A percentile compares a stretch with the other conserved stretches of the same genome.
Conservation (phyloP, 2,329 filamentous ascomycete genomes). For the Daldinia sp. region DNA sequence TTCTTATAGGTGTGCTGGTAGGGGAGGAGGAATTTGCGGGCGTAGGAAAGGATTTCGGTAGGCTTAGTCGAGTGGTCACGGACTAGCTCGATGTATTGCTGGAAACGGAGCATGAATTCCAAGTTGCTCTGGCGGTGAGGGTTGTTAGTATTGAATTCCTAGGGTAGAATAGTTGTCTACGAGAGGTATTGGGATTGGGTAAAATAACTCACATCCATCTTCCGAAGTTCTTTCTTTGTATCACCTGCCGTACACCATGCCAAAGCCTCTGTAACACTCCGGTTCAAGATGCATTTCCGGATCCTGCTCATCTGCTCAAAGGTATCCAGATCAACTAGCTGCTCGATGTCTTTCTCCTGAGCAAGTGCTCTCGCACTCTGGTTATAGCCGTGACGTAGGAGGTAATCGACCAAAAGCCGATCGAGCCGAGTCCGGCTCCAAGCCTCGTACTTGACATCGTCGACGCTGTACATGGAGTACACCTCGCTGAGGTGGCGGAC, state of each 20-base stretch:
- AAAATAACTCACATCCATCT: constrained; percentile 71
- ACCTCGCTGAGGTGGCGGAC: constrained; percentile 83
- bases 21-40: constrained; percentile 79
- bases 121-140: constrained; percentile 60
- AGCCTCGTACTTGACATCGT: constrained; percentile 91
- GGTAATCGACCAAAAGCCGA: constrained; percentile 88
- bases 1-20: constrained; percentile 73
- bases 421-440: constrained; percentile 87
- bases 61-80: constrained; percentile 71
- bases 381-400: constrained; percentile 83
- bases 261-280: constrained; percentile 79
- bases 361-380: constrained; percentile 80
- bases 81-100: constrained; percentile 94
- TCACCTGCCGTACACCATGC: constrained; percentile 81
- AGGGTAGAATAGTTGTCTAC: too few relatives aligned
- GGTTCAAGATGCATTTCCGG: constrained; percentile 73
- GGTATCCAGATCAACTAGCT: constrained; percentile 87
- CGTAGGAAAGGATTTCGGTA: constrained; percentile 81
- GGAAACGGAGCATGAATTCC: constrained; percentile 91
- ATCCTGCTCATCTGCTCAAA: constrained; percentile 85
- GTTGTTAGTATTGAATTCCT: too few relatives aligned
- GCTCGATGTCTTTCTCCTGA: constrained; percentile 75
- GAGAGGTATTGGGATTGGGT: too few relatives aligned
- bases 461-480: constrained; percentile 79
- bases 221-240: constrained; percentile 90